A percentile compares a stretch with the other conserved stretches of the same genome.
Evolutionary conservation across 129 eudicot species (phyloP).

Genomic region (sunflower (Helianthus annuus)): DNA sequence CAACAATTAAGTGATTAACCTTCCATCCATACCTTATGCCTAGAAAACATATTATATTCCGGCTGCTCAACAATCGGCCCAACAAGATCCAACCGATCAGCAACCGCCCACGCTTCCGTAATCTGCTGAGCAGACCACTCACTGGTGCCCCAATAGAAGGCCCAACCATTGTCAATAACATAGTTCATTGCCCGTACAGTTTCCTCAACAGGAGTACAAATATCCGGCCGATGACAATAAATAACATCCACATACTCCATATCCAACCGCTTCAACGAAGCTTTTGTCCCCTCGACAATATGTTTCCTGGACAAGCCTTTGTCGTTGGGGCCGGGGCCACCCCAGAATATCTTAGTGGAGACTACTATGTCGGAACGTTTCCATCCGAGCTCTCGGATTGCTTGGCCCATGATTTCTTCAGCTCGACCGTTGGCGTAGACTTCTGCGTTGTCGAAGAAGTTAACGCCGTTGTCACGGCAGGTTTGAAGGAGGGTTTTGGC

Average conservation of each 20-base stretch:
- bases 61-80: slow-evolving; percentile 97
- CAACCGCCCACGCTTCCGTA: slow-evolving; percentile 86
- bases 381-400: slow-evolving; percentile 92
- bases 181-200: slow-evolving; percentile 96
- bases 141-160: slow-evolving; percentile 95
- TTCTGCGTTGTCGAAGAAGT: slow-evolving; percentile 97
- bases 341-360: slow-evolving; percentile 98
- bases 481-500: slow-evolving; percentile 83
- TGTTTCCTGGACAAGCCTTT: slow-evolving; percentile 83
- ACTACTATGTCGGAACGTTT: slow-evolving; percentile 80
- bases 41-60: slow-evolving; percentile 74
- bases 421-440: slow-evolving; percentile 96
- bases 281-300: slow-evolving; percentile 71
- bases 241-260: slow-evolving; percentile 85
- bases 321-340: slow-evolving; percentile 91
- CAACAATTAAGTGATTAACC: background rate
- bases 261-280: slow-evolving; percentile 66
- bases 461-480: slow-evolving; percentile 88
- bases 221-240: slow-evolving; percentile 84
- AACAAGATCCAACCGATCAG: slow-evolving; percentile 69
- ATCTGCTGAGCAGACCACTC: slow-evolving; percentile 99
- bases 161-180: slow-evolving; percentile 93
- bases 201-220: slow-evolving; percentile 79
- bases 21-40: slow-evolving; percentile 65
- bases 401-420: slow-evolving; percentile 96